These are phyloP conservation scores for Amanita thiersii DNA, from an alignment of 768 basidiomycete species.

Conservation along the genomic window DNA sequence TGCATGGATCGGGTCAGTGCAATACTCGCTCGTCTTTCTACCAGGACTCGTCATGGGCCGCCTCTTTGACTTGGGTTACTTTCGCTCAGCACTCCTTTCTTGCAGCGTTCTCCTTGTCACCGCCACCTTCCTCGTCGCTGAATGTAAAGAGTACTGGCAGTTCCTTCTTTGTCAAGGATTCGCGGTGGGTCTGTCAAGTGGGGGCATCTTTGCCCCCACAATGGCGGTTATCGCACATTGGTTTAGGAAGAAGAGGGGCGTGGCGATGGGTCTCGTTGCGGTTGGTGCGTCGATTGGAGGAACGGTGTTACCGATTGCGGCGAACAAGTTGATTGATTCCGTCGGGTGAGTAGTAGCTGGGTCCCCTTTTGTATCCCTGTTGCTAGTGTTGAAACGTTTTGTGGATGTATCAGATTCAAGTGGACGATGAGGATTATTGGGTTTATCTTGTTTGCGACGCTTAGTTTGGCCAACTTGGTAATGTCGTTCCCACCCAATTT, in stretches of 20 bases:
- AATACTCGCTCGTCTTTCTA: slow-evolving; percentile 59
- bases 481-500: background rate
- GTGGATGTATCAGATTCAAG: too few species aligned
- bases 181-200: slow-evolving; percentile 51
- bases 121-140: slow-evolving; percentile 56
- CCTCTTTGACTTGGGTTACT: slow-evolving; percentile 67
- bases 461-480: slow-evolving; percentile 49
- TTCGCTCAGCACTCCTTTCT: slow-evolving; percentile 38
- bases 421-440: slow-evolving; percentile 74
- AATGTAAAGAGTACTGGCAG: slow-evolving; percentile 74
- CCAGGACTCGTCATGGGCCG: slow-evolving; percentile 59
- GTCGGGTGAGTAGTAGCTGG: too few species aligned
- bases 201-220: slow-evolving; percentile 56
- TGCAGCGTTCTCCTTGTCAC: slow-evolving; percentile 43
- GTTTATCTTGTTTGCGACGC: slow-evolving; percentile 45
- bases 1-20: slow-evolving; percentile 76
- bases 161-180: slow-evolving; percentile 71
- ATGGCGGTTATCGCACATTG: slow-evolving; percentile 60
- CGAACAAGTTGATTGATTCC: slow-evolving; percentile 47
- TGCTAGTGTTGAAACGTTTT: too few species aligned
- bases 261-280: slow-evolving; percentile 59
- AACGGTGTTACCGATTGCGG: slow-evolving; percentile 54
- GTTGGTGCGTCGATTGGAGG: slow-evolving; percentile 66
- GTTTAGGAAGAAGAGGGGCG: slow-evolving; percentile 54
- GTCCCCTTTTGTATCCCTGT: too few species aligned